phyloP scores from a whole-genome alignment of 2,329 filamentous ascomycete genomes.

The Rachicladosporium sp. region DNA sequence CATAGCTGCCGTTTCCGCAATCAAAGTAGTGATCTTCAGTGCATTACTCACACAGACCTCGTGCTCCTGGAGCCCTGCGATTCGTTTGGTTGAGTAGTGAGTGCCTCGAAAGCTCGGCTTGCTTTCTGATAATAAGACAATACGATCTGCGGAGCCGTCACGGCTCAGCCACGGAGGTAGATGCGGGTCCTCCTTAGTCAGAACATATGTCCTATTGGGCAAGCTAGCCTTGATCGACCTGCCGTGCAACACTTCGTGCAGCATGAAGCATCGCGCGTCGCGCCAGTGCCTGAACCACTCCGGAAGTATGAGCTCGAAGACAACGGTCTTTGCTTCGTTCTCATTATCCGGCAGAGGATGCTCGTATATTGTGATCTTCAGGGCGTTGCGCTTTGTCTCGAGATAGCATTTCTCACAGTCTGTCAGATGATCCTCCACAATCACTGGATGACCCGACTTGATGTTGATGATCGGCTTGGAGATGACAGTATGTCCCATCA shows the following conservation, averaged over 20 bases:
- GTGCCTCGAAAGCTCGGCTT: slow-evolving; percentile 35
- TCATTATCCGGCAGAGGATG: slow-evolving; percentile 33
- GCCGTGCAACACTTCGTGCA: slow-evolving; percentile 8
- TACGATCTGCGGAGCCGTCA: neutral
- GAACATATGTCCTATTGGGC: neutral
- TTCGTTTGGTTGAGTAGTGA: slow-evolving; percentile 32
- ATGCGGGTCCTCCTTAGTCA: neutral
- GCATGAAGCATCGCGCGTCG: slow-evolving; percentile 21
- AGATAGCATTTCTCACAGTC: slow-evolving; percentile 35
- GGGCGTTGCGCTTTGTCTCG: slow-evolving; percentile 21
- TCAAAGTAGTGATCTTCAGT: slow-evolving; percentile 39
- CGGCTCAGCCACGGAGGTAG: neutral
- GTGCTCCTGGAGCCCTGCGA: slow-evolving; percentile 22
- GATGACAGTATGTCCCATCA: too few relatives aligned
- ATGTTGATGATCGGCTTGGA: slow-evolving; percentile 5
- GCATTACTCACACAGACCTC: slow-evolving; percentile 36
- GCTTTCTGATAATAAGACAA: slow-evolving; percentile 33
- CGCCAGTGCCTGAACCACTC: slow-evolving; percentile 36
- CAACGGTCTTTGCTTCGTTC: slow-evolving; percentile 27
- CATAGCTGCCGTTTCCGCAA: slow-evolving; percentile 43
- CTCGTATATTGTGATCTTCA: slow-evolving; percentile 39
- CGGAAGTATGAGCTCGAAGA: slow-evolving; percentile 43
- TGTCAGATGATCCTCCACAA: slow-evolving; percentile 16
- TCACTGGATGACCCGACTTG: slow-evolving; percentile 15
- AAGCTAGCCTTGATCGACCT: slow-evolving; percentile 24